Evolutionary conservation across 2,329 filamentous ascomycete species (phyloP).

Genomic region (Diplodia intermedia): DNA sequence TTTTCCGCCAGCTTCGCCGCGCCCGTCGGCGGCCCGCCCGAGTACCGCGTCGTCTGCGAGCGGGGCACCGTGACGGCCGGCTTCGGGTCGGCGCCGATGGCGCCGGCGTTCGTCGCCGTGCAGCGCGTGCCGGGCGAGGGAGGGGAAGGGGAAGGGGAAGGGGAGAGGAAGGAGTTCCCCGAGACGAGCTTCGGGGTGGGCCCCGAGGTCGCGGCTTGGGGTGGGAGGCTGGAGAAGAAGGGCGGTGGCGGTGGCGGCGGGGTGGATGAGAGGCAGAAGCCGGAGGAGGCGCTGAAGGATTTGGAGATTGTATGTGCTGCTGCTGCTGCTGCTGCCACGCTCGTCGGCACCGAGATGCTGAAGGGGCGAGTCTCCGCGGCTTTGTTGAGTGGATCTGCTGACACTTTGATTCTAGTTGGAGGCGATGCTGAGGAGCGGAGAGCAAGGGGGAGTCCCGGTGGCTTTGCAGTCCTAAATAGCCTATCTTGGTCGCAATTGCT

Average conservation of each 20-base stretch:
- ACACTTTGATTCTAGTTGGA: conserved; percentile 40
- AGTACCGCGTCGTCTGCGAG: conserved; percentile 66
- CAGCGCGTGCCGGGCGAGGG: conserved; percentile 44
- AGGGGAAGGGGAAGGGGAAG: conserved; percentile 43
- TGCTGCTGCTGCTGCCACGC: neutral
- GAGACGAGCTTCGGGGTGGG: conserved; percentile 62
- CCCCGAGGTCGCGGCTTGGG: conserved; percentile 69
- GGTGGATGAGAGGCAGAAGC: conserved; percentile 57
- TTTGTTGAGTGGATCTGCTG: neutral
- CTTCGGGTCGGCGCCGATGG: conserved; percentile 47
- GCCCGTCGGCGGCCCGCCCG: conserved; percentile 56
- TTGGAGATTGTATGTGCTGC: conserved; percentile 56
- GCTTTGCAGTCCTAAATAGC: conserved; percentile 41
- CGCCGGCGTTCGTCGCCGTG: conserved; percentile 38
- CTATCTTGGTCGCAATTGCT: neutral
- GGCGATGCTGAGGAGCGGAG: conserved; percentile 51
- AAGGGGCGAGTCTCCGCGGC: neutral
- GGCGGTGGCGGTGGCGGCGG: conserved; percentile 42
- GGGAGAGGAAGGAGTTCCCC: conserved; percentile 48
- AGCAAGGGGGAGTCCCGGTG: conserved; percentile 43
- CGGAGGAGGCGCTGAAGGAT: conserved; percentile 66
- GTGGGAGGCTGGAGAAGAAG: conserved; percentile 50
- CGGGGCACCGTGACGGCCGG: conserved; percentile 61
- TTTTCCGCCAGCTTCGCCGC: conserved; percentile 66
- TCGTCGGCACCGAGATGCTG: neutral